Conservation (phyloP, 306 rosid genomes). For the Vigna unguiculata region DNA sequence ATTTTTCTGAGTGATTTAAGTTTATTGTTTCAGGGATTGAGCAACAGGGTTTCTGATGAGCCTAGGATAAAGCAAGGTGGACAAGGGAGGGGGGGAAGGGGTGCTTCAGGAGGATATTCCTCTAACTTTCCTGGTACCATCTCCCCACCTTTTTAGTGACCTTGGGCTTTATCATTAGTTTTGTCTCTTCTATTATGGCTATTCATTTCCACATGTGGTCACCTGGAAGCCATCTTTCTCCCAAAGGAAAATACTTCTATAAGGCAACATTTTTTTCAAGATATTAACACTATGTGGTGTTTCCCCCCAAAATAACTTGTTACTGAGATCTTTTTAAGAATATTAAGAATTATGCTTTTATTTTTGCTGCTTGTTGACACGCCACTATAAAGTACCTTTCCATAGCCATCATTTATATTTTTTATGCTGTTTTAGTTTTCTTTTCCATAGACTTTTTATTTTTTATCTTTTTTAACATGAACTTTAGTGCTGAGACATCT, state of each 20-base stretch:
- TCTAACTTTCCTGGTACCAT: constrained; percentile 49
- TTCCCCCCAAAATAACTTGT: constrained; percentile 4
- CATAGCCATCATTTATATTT: constrained; percentile 6
- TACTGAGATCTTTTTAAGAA: constrained; percentile 15
- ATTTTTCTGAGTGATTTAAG: background rate
- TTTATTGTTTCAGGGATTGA: constrained; percentile 55
- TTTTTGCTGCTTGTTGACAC: background rate
- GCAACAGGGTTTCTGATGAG: constrained; percentile 58
- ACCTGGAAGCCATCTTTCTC: constrained; percentile 26
- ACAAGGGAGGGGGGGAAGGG: constrained; percentile 67
- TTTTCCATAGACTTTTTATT: constrained; percentile 10
- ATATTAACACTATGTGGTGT: background rate
- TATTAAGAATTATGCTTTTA: background rate
- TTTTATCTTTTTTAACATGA: background rate
- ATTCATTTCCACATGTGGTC: constrained; percentile 27
- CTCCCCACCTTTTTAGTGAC: constrained; percentile 20
- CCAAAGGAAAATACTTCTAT: background rate
- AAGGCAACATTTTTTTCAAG: constrained; percentile 16
- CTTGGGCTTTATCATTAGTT: constrained; percentile 23
- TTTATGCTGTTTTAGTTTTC: constrained; percentile 15
- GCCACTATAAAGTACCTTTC: background rate
- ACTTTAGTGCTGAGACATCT: background rate
- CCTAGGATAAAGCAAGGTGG: constrained; percentile 52
- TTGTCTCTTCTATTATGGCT: constrained; percentile 15
- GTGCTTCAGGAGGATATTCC: constrained; percentile 66